Base-by-base conservation (phyloP, 257 asterid genomes). In the Gentiana straminea region DNA sequence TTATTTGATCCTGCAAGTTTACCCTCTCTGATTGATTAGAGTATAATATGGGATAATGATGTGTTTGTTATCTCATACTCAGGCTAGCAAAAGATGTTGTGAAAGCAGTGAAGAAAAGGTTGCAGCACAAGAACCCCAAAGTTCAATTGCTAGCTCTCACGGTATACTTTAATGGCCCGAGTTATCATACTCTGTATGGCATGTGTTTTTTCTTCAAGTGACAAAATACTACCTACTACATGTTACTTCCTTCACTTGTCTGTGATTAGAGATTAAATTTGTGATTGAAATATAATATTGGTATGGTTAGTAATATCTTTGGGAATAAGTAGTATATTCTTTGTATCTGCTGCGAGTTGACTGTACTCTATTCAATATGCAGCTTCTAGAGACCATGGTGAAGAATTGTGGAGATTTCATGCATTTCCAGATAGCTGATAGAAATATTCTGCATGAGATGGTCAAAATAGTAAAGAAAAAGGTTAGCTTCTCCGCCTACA, bases 301-400 rank as follows among this genome's bases (percentile, higher is more conserved):
- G 2, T 4, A 5, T 41, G 7, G 5, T 39, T 39, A 41, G 46
- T 7, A 41, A 41, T 41, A 41, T 41, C 46, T 5, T 41, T 41
- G 9, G 46, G 9, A 4, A 41, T 4, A 41, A 2, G 46, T 41
- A 41, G 10, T 2, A 5, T 41, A 2, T 41, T 41, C 7, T 41
- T 2, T 41, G 7, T 10, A 41, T 41, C 46, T 10, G 9, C 8
- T 41, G 8, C 9, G 2, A 41, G 8, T 41, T 41, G 46, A 41
- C 46, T 41, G 46, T 10, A 41, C 7, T 5, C 9, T 41, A 10
- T 41, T 7, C 1, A 41, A 41, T 5, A 61, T 51, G 43, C 60
- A 88, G 99, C 94, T 92, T 70, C 81, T 88, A 73, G 97, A 92
- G 83, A 85, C 85, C 62, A 83, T 92, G 91, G 92, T 92, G 75